Base-by-base conservation (phyloP, 1,284 basidiomycete species). In the Trametes versicolor region DNA sequence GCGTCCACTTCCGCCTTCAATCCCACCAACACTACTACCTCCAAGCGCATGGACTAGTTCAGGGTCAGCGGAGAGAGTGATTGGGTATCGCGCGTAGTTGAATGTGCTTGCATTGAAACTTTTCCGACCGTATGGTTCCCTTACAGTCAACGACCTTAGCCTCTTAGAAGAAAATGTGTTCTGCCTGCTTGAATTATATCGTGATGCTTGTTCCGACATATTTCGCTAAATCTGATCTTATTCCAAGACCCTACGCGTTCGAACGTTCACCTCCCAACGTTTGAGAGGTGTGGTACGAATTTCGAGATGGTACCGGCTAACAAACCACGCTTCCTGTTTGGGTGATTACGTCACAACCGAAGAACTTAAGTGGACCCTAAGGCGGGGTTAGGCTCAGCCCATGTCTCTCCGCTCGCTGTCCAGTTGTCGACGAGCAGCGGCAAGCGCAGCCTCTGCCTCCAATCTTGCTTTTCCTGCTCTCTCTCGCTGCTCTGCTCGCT, bases 351-450 rank as follows among this genome's bases (percentile, higher is more conserved):
- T 65, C 29, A 62, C 7, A 12, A 29, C 23, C 10, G 50, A 52
- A 41, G 21, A 13, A 29, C 17, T 23, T 43, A 19, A 50, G 23
- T 43, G 19, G 47, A 55, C 41, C 57, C 39, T 32, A 62, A 8
- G n/a, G 45, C n/a, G 17, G 34, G 34, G 41, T 27, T 57, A 45
- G 47, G 37, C 53, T 47, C 56, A 60, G 45, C 52, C 47, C 53
- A 70, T 70, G 68, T 67, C 64, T 65, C 58, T 61, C 47, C 64
- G 66, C 60, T 67, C 62, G 58, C 63, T 64, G 65, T 47, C 58
- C 51, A 43, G 54, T 62, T 60, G 62, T 64, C 67, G 49, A 53
- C 56, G 62, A 67, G 58, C 63, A 43, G 60, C 63, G 63, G 62
- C 64, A 37, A 58, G 57, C 29, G 63, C 65, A 58, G 65, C 55